These are phyloP conservation scores for Biscogniauxia marginata DNA, from an alignment of 2,329 filamentous ascomycete species.

Conservation along the genomic window DNA sequence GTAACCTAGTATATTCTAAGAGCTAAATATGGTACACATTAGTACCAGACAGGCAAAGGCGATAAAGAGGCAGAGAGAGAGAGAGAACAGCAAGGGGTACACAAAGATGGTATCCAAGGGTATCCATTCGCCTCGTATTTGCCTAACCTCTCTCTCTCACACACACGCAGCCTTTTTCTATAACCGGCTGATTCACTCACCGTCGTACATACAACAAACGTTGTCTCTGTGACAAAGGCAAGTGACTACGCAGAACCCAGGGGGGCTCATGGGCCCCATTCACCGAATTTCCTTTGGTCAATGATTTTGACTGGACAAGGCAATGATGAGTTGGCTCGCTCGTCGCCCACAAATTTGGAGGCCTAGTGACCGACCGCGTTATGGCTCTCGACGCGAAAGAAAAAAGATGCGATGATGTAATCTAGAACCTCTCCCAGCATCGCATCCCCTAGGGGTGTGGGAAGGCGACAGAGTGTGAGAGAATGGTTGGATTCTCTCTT, in stretches of 20 bases:
- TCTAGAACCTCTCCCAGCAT: background rate
- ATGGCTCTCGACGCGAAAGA: background rate
- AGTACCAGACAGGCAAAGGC: background rate
- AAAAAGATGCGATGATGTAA: background rate
- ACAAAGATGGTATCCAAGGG: background rate
- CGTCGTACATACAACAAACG: background rate
- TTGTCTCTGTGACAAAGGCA: background rate
- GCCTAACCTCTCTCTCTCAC: background rate
- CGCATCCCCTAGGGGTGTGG: background rate
- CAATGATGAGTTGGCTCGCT: background rate
- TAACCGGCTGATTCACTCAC: background rate
- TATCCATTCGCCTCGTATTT: slow-evolving; percentile 1
- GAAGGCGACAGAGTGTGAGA: background rate
- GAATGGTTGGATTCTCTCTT: no score
- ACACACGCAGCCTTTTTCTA: background rate
- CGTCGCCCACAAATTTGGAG: background rate
- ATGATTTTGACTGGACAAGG: background rate
- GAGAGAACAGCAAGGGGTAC: background rate
- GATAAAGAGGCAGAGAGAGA: background rate
- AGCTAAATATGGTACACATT: background rate
- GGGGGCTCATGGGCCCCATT: background rate
- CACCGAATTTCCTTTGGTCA: background rate
- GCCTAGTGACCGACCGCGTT: background rate
- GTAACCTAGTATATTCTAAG: background rate
- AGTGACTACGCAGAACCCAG: background rate